A percentile compares a stretch with the other conserved stretches of the same genome.
These are phyloP conservation scores for Tolypocladium ovalisporum DNA, from an alignment of 2,329 filamentous ascomycete genomes.

Conservation along the genomic window DNA sequence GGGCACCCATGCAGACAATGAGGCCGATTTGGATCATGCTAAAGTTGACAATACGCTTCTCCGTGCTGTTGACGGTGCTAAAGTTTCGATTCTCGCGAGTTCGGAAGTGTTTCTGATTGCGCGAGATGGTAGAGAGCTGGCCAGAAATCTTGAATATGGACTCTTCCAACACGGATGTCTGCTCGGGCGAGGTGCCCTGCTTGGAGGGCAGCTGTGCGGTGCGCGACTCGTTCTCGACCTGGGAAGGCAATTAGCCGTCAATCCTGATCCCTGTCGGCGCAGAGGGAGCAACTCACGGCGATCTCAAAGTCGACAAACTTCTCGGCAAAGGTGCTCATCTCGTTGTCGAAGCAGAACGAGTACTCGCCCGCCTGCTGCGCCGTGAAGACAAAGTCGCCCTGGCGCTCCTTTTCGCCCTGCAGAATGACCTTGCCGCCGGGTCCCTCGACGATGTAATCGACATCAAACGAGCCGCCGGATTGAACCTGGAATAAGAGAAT, in stretches of 20 bases:
- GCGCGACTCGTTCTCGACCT: constrained; percentile 87
- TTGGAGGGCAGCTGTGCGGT: constrained; percentile 70
- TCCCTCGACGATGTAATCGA: constrained; percentile 82
- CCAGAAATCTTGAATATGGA: constrained; percentile 90
- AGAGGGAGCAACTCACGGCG: constrained; percentile 36
- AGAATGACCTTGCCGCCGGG: constrained; percentile 73
- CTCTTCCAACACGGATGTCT: constrained; percentile 82
- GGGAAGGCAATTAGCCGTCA: constrained; percentile 3
- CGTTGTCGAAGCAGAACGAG: constrained; percentile 96
- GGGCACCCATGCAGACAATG: constrained; percentile 87
- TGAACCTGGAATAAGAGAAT: constrained; percentile 55
- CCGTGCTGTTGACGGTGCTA: constrained; percentile 92
- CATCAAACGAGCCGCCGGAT: constrained; percentile 95
- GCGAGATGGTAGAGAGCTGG: constrained; percentile 84
- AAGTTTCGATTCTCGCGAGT: constrained; percentile 98
- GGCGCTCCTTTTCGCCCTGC: constrained; percentile 79
- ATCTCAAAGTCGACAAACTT: constrained; percentile 99
- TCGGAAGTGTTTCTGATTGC: constrained; percentile 99
- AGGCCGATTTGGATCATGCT: constrained; percentile 84
- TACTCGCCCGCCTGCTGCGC: constrained; percentile 83
- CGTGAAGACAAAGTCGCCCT: constrained; percentile 97
- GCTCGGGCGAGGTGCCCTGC: constrained; percentile 78
- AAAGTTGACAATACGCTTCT: constrained; percentile 94
- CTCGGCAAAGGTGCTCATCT: constrained; percentile 95
- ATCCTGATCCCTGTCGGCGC: not conserved